Conservation (phyloP, 2,329 filamentous ascomycete species). For the Escovopsis sp. region DNA sequence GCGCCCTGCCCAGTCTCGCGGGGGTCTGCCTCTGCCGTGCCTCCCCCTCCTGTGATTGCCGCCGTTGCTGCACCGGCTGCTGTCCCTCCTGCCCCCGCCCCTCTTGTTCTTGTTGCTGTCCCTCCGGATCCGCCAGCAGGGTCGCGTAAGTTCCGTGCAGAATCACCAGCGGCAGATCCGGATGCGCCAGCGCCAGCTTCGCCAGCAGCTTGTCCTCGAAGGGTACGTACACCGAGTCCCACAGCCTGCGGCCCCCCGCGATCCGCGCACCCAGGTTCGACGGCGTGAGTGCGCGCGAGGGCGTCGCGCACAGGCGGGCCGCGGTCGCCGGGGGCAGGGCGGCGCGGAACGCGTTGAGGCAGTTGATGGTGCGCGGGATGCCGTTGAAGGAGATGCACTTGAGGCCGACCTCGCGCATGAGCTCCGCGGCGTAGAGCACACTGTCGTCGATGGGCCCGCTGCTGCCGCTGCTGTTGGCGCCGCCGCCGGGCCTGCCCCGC, state of each 20-base stretch:
- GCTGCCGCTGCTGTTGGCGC: too few species aligned
- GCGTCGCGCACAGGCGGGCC: slow-evolving; percentile 34
- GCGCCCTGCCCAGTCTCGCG: slow-evolving; percentile 48
- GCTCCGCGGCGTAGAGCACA: slow-evolving; percentile 47
- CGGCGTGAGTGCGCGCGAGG: slow-evolving; percentile 37
- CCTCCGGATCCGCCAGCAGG: slow-evolving; percentile 51
- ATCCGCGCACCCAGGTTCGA: slow-evolving; percentile 39
- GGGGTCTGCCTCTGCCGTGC: too few species aligned
- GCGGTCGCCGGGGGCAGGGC: slow-evolving; percentile 42
- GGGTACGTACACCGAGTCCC: slow-evolving; percentile 63
- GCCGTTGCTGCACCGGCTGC: too few species aligned
- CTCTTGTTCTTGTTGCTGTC: slow-evolving; percentile 11
- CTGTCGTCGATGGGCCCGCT: too few species aligned
- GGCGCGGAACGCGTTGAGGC: slow-evolving; percentile 54
- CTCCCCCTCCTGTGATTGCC: too few species aligned
- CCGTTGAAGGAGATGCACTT: slow-evolving; percentile 72
- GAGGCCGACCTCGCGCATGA: slow-evolving; percentile 60
- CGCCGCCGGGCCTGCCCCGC: too few species aligned
- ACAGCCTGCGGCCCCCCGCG: slow-evolving; percentile 47
- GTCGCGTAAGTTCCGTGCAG: slow-evolving; percentile 59
- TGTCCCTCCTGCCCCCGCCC: too few species aligned
- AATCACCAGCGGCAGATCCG: slow-evolving; percentile 70
- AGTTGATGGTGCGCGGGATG: slow-evolving; percentile 73
- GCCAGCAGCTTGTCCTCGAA: slow-evolving; percentile 56
- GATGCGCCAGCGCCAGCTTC: slow-evolving; percentile 61